Evolutionary conservation across 768 basidiomycete species (phyloP), one percentile per base, ranked within the genome.

Genomic region (Termitomyces eurrhizus): DNA sequence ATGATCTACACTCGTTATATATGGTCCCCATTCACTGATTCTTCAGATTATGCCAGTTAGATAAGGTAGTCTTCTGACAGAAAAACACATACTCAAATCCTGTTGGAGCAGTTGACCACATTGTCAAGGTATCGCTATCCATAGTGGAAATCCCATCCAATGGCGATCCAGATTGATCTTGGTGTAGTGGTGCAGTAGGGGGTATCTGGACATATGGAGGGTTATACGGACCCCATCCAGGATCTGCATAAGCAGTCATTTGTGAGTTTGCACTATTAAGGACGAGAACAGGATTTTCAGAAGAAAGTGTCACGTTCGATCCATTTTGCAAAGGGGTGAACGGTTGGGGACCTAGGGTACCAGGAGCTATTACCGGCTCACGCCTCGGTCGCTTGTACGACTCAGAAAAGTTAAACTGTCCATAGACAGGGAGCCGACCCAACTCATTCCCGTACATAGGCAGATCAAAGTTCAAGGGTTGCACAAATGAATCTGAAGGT

Each of bases 101-200:
- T 13, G 78, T 77, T 14, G 85, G 85, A 26, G 85, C 83, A 54
- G 74, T 77, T 12, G 84, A 83, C 87, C 86, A 89, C 81, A 87
- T 83, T 14, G 77, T 75, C 64, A 86, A 77, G 49, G 80, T 80
- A 58, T 83, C 81, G 57, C 74, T 71, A 63, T 86, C 80, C 68
- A 80, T 71, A 39, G 72, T 57, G 16, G 70, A 69, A 37, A 69
- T 65, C 29, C 71, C 64, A 29, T 68, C 65, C 2, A 65, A 59
- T 39, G 45, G 45, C 13, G 42, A n/a, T 5, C 6, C 44, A 18
- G 14, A 21, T 44, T 55, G 42, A 2, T 44, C 46, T 36, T 35
- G 37, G 16, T 56, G 52, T 13, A 58, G 7, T 13, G 53, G 35
- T 21, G 18, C 33, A 11, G 51, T 9, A 16, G 41, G 39, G 24